A percentile compares a stretch with the other conserved stretches of the same genome.
Evolutionary conservation across 2,329 filamentous ascomycete genomes (phyloP).

Genomic region (Alternaria arbusti): DNA sequence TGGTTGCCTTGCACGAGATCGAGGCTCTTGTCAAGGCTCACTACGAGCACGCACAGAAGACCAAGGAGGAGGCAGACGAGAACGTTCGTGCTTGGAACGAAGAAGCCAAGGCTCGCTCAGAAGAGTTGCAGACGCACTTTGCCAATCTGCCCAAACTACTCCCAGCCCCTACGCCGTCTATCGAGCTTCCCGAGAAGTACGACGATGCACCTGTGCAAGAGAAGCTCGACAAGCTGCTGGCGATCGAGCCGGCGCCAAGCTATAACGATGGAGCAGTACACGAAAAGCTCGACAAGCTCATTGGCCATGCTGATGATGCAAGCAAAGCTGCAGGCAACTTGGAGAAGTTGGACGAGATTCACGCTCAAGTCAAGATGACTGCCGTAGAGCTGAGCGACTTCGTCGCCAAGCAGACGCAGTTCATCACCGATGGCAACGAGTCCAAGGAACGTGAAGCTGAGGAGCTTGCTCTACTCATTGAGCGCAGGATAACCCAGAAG

Average conservation of each 20-base stretch:
- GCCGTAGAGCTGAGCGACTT: constrained; percentile 85
- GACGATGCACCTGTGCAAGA: constrained; percentile 67
- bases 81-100: constrained; percentile 51
- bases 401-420: constrained; percentile 75
- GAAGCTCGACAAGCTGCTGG: constrained; percentile 62
- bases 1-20: constrained; percentile 86
- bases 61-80: constrained; percentile 53
- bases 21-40: constrained; percentile 82
- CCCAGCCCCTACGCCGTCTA: constrained; percentile 57
- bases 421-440: constrained; percentile 78
- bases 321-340: constrained; percentile 76
- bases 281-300: constrained; percentile 61
- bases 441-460: constrained; percentile 79
- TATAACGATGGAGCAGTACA: constrained; percentile 60
- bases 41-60: constrained; percentile 81
- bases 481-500: constrained; percentile 73
- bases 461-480: constrained; percentile 79
- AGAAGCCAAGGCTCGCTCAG: constrained; percentile 51
- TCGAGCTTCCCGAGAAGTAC: constrained; percentile 47
- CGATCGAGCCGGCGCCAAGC: constrained; percentile 34
- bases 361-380: constrained; percentile 83
- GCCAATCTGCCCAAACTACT: constrained; percentile 54
- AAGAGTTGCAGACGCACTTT: constrained; percentile 51
- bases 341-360: constrained; percentile 84
- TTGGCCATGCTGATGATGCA: constrained; percentile 66